These are phyloP conservation scores for Chimonanthus salicifolius DNA, from an alignment of 164 flowering plant genomes.

Conservation along the genomic window DNA sequence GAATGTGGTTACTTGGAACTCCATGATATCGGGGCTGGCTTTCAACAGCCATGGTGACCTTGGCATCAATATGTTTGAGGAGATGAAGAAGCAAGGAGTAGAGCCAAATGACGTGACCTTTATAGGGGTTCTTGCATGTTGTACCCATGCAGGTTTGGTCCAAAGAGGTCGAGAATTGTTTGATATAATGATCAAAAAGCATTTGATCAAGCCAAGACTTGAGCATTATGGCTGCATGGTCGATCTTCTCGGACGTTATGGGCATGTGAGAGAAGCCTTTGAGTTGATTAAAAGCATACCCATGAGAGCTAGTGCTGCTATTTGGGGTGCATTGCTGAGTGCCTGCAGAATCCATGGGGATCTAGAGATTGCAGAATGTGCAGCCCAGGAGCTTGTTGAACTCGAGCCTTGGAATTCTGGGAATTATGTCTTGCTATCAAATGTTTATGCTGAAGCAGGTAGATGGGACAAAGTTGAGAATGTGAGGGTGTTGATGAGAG, in stretches of 20 bases:
- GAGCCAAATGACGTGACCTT: constrained; percentile 58
- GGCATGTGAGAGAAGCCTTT: constrained; percentile 54
- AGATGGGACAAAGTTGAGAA: constrained; percentile 72
- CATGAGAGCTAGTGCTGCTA: constrained; percentile 59
- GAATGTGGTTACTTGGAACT: constrained; percentile 78
- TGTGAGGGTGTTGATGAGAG: constrained; percentile 54
- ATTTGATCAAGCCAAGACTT: constrained; percentile 45
- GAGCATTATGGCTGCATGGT: constrained; percentile 89
- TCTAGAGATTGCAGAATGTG: constrained; percentile 52
- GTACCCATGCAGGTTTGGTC: constrained; percentile 68
- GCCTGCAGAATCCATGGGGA: constrained; percentile 62
- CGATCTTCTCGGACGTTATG: constrained; percentile 74
- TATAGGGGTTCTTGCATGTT: constrained; percentile 57
- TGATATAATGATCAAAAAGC: constrained; percentile 37
- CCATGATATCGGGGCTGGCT: constrained; percentile 67
- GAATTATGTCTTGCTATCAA: constrained; percentile 69
- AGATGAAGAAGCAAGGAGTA: constrained; percentile 47
- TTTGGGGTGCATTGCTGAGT: constrained; percentile 83
- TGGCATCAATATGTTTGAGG: constrained; percentile 54
- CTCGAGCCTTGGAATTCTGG: constrained; percentile 85
- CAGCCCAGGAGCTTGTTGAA: constrained; percentile 52
- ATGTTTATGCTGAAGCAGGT: constrained; percentile 74
- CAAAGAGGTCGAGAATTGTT: constrained; percentile 60
- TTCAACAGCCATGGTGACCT: constrained; percentile 54
- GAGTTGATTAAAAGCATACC: constrained; percentile 60